Evolutionary conservation across 2,329 filamentous ascomycete genomes (phyloP), one percentile per base, ranked within the genome.

Genomic region (Sporothrix inflata): DNA sequence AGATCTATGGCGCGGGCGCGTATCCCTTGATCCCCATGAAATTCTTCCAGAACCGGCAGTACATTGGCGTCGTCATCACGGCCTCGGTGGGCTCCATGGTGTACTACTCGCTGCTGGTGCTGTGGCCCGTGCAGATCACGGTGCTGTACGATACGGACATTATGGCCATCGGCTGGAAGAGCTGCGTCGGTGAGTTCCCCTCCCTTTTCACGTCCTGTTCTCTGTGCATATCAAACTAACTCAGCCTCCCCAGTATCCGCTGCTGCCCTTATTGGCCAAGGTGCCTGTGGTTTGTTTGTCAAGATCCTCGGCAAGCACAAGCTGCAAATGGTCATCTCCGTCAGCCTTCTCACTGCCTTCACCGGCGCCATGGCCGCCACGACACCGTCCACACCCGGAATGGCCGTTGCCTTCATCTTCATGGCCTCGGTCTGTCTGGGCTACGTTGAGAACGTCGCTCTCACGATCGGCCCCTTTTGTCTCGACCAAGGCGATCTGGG

Each of bases 401-500:
- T 75, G 60, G 78, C 77, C 47, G 78, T 82, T 24, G 78, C 79
- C 14, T 77, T 81, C 40, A 79, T 79, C 21, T 72, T 78, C 9
- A 53, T 83, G 9, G 79, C 76, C 12, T 78, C 77, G 61, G 74
- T 74, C 16, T 78, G 77, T 57, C 79, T 81, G 24, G 82, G 82
- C 42, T 72, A 69, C 30, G 34, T 83, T 63, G 81, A 83, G 72
- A 82, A 81, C 75, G 77, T 83, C 66, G 77, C 79, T 14, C 78
- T 84, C 63, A 81, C 83, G 0, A 82, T 81, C 6, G 82, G 85
- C 27, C 82, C 83, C 1, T 79, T 84, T 9, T 80, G 85, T 49
- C 84, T 81, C 76, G 83, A 83, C 71, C 78, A 83, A 4, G 81
- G 84, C 73, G 84, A 85, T 73, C 84, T 85, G 53, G 83, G 84